Evolutionary conservation across 306 rosid genomes (phyloP).

Genomic region (Morella rubra): DNA sequence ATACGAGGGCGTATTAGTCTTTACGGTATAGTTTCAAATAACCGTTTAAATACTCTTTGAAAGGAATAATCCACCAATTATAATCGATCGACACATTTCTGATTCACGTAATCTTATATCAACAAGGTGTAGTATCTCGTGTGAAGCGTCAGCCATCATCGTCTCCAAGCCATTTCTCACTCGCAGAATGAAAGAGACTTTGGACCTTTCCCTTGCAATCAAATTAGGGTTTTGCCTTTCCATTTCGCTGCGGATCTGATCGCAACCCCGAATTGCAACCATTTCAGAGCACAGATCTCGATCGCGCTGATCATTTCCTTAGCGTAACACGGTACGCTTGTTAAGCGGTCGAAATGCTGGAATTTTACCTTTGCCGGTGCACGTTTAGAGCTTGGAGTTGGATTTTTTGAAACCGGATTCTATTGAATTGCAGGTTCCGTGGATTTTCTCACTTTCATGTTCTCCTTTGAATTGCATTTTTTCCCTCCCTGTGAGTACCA

Average conservation of each 20-base stretch:
- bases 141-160: slow-evolving; percentile 37
- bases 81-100: slow-evolving; percentile 11
- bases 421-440: slow-evolving; percentile 34
- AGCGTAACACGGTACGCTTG: slow-evolving; percentile 20
- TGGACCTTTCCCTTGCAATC: slow-evolving; percentile 28
- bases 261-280: slow-evolving; percentile 24
- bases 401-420: slow-evolving; percentile 14
- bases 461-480: slow-evolving; percentile 52
- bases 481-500: slow-evolving; percentile 62
- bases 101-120: slow-evolving; percentile 20
- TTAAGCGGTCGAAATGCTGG: not conserved
- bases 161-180: no score
- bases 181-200: slow-evolving; percentile 1
- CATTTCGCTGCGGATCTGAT: slow-evolving; percentile 58
- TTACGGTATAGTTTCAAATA: slow-evolving; percentile 2
- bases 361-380: not conserved
- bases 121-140: slow-evolving; percentile 13
- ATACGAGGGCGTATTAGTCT: slow-evolving; percentile 25
- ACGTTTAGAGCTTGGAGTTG: slow-evolving; percentile 12
- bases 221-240: slow-evolving; percentile 38
- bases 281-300: slow-evolving; percentile 40
- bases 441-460: slow-evolving; percentile 56
- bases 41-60: slow-evolving; percentile 52
- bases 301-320: slow-evolving; percentile 3
- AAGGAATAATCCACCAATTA: slow-evolving; percentile 28